A percentile compares a stretch with the other conserved stretches of the same genome.
Evolutionary conservation across 2,329 filamentous ascomycete genomes (phyloP).

Genomic region (Cryoendolithus antarcticus): DNA sequence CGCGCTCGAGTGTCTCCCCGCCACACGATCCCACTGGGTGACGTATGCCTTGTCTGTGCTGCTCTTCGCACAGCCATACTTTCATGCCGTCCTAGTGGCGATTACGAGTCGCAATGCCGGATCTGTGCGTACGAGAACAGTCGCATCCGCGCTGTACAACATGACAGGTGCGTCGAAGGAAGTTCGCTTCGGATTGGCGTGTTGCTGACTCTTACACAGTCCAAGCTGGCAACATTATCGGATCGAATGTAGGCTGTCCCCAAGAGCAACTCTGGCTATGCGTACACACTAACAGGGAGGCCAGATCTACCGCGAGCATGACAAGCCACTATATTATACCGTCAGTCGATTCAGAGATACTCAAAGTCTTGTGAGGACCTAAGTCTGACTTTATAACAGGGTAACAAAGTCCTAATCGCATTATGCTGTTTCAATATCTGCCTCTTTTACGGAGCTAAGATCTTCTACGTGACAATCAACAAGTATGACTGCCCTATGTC

Average conservation of each 20-base stretch:
- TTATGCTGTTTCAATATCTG: slow-evolving; percentile 21
- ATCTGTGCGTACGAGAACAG: slow-evolving; percentile 47
- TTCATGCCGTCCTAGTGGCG: slow-evolving; percentile 47
- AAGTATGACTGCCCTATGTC: slow-evolving; percentile 34
- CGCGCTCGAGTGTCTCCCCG: slow-evolving; percentile 23
- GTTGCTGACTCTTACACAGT: slow-evolving; percentile 10
- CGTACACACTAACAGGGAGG: slow-evolving; percentile 4
- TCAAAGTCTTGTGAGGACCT: slow-evolving; percentile 32
- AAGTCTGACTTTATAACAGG: slow-evolving; percentile 13
- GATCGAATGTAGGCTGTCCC: slow-evolving; percentile 13
- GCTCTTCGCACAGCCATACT: slow-evolving; percentile 28
- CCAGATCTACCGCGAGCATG: slow-evolving; percentile 17
- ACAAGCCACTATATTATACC: neutral
- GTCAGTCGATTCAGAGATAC: slow-evolving; percentile 32
- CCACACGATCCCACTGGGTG: slow-evolving; percentile 24
- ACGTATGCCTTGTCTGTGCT: slow-evolving; percentile 27
- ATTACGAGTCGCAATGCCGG: slow-evolving; percentile 52
- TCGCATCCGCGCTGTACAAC: slow-evolving; percentile 54
- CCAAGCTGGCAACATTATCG: slow-evolving; percentile 28
- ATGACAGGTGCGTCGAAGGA: slow-evolving; percentile 15
- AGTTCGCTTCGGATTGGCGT: no score
- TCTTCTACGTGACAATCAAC: slow-evolving; percentile 23
- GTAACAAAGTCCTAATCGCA: slow-evolving; percentile 25
- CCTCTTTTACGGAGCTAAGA: slow-evolving; percentile 19
- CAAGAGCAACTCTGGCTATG: neutral